Evolutionary conservation across 768 basidiomycete genomes (phyloP).

Genomic region (Wakefieldia striispora): DNA sequence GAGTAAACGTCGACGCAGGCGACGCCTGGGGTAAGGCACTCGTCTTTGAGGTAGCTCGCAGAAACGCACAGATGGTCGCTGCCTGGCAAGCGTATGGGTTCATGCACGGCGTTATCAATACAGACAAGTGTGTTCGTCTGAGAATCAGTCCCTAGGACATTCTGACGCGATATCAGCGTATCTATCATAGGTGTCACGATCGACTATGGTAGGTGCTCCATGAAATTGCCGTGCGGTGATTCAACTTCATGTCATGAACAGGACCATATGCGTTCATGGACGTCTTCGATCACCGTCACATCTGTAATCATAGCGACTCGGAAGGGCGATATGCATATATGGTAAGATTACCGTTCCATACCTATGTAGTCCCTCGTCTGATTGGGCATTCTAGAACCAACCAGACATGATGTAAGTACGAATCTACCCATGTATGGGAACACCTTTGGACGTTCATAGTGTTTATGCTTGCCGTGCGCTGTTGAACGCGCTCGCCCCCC

Average conservation of each 20-base stretch:
- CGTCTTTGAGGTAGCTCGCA: conserved; percentile 72
- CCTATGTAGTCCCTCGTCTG: neutral
- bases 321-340: conserved; percentile 75
- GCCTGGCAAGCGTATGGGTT: conserved; percentile 95
- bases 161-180: conserved; percentile 44
- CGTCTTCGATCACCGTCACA: conserved; percentile 77
- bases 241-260: conserved; percentile 23
- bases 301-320: conserved; percentile 89
- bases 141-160: neutral
- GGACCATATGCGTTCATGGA: conserved; percentile 97
- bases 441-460: conserved; percentile 35
- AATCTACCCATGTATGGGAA: neutral
- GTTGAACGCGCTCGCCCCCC: conserved; percentile 72
- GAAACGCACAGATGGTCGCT: conserved; percentile 92
- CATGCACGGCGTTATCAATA: conserved; percentile 97
- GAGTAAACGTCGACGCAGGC: conserved; percentile 39
- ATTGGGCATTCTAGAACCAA: conserved; percentile 48
- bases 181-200: conserved; percentile 75
- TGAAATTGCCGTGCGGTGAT: neutral
- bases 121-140: conserved; percentile 71
- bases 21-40: conserved; percentile 70
- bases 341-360: conserved; percentile 25
- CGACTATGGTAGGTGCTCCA: conserved; percentile 55
- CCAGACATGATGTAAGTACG: conserved; percentile 72
- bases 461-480: conserved; percentile 78